A percentile compares a stretch with the other conserved stretches of the same genome.
Conservation (phyloP, 2,329 filamentous ascomycete species). For the Plenodomus biglobosus region DNA sequence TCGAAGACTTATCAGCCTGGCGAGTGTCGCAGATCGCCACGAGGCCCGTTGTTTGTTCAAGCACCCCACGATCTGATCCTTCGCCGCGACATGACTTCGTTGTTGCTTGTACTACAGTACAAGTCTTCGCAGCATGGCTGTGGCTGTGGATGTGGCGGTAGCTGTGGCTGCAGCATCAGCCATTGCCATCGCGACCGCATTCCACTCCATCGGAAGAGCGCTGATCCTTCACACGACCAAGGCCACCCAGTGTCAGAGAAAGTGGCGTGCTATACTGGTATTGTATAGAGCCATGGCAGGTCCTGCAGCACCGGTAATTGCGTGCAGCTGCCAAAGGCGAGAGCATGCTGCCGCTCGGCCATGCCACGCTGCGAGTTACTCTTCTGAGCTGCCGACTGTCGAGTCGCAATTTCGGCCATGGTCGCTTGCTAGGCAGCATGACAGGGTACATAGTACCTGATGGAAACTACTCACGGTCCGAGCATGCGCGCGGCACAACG, state of each 20-base stretch:
- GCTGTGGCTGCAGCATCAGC: slow-evolving; percentile 3
- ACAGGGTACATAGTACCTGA: background rate
- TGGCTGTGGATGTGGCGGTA: background rate
- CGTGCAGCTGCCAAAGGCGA: slow-evolving; percentile 17
- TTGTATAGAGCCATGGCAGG: slow-evolving; percentile 2
- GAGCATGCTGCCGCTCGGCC: slow-evolving; percentile 9
- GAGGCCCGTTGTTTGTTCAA: slow-evolving; percentile 1
- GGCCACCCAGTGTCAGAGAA: background rate
- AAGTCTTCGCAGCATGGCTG: background rate
- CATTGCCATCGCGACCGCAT: background rate
- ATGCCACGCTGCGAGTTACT: slow-evolving; percentile 14
- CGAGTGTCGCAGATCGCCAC: slow-evolving; percentile 12
- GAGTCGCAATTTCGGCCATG: slow-evolving; percentile 32
- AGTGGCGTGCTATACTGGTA: background rate
- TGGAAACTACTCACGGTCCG: background rate
- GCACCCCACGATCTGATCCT: background rate
- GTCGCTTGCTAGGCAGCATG: slow-evolving; percentile 15
- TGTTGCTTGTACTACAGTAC: too few species aligned
- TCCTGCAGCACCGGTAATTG: slow-evolving; percentile 17
- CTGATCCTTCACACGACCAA: slow-evolving; percentile 13
- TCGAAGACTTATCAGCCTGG: slow-evolving; percentile 12
- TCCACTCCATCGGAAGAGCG: background rate
- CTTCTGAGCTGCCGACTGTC: slow-evolving; percentile 15
- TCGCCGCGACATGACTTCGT: background rate
- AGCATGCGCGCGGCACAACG: background rate